These are phyloP conservation scores for Podospora australis DNA, from an alignment of 495 filamentous ascomycete species.

Conservation along the genomic window DNA sequence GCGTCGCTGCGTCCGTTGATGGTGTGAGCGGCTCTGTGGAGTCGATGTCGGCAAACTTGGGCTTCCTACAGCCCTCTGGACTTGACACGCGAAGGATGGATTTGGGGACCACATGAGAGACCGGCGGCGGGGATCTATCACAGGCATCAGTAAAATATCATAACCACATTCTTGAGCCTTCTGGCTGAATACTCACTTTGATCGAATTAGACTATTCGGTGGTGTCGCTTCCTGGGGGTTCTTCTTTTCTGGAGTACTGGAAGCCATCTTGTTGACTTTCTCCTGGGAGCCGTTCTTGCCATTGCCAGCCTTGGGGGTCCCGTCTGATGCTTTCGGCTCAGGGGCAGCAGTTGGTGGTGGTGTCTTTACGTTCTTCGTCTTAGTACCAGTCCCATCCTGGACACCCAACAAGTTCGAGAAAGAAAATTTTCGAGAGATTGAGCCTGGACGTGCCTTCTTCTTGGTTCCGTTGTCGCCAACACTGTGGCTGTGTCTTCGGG, in stretches of 20 bases:
- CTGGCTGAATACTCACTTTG: not conserved
- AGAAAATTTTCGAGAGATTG: slow-evolving; percentile 23
- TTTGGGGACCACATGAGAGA: slow-evolving; percentile 18
- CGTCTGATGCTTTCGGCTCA: slow-evolving; percentile 13
- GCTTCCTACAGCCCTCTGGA: slow-evolving; percentile 17
- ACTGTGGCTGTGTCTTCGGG: slow-evolving; percentile 26
- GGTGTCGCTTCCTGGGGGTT: slow-evolving; percentile 5
- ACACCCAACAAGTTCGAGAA: slow-evolving; percentile 15
- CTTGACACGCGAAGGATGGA: slow-evolving; percentile 27
- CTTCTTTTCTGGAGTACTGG: not conserved
- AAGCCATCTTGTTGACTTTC: slow-evolving; percentile 19
- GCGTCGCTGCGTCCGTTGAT: not conserved
- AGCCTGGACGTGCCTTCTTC: slow-evolving; percentile 29
- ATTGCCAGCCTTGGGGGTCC: slow-evolving; percentile 17
- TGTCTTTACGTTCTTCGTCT: slow-evolving; percentile 27
- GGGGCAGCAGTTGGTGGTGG: slow-evolving; percentile 2
- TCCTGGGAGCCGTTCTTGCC: slow-evolving; percentile 20
- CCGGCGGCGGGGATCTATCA: slow-evolving; percentile 7
- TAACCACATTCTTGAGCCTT: not conserved
- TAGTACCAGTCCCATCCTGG: slow-evolving; percentile 18
- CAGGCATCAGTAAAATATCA: not conserved
- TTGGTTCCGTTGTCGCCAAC: slow-evolving; percentile 18
- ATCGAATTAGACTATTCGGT: slow-evolving; percentile 9
- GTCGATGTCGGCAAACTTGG: slow-evolving; percentile 10
- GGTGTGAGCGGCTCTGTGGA: slow-evolving; percentile 11